Evolutionary conservation across 1,284 basidiomycete species (phyloP), one percentile per base, ranked within the genome.

Genomic region (Heterobasidion occidentale): DNA sequence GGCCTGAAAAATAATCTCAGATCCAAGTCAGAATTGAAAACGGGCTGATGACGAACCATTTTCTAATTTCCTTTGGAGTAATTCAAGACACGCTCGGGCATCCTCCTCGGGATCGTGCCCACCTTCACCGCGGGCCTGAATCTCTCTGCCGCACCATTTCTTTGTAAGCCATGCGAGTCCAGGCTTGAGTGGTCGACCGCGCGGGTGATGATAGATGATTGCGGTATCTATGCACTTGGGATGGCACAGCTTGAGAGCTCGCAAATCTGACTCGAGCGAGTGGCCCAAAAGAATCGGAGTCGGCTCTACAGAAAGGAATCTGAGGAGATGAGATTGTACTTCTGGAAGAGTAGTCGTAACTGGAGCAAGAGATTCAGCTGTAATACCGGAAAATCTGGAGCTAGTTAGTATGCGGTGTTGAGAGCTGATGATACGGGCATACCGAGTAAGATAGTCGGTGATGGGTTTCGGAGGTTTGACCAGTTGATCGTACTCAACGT

Each of bases 81-180:
- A 73, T 57, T 95, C 92, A 14, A 92, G 62, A 64, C 92, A 94
- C 0, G 94, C 89, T 11, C 84, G 76, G 0, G 94, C 94, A 63
- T 97, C 94, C 68, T 97, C 94, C 64, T 92, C 88, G 1, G 92
- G 91, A 64, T 96, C 90, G 68, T 97, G 94, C 0, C 94, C 94
- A 1, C 85, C 83, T 36, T 84, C 84, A 0, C 84, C 85, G 0
- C 78, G 74, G 0, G 78, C 81, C 70, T 98, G 94, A 52, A 98
- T 97, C 61, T 92, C 89, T 51, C 86, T 80, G 7, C 80, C 81
- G 55, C 92, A 86, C 91, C 92, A 96, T 67, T 91, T 93, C 65
- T 90, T 88, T 47, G 90, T 89, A 48, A 98, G 80, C 91, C 92
- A 97, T 46, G 93, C 94, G 4, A 97, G 78, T 0, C 90, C 91